Base-by-base conservation (phyloP, 2,329 filamentous ascomycete genomes). In the Polytolypa hystricis region DNA sequence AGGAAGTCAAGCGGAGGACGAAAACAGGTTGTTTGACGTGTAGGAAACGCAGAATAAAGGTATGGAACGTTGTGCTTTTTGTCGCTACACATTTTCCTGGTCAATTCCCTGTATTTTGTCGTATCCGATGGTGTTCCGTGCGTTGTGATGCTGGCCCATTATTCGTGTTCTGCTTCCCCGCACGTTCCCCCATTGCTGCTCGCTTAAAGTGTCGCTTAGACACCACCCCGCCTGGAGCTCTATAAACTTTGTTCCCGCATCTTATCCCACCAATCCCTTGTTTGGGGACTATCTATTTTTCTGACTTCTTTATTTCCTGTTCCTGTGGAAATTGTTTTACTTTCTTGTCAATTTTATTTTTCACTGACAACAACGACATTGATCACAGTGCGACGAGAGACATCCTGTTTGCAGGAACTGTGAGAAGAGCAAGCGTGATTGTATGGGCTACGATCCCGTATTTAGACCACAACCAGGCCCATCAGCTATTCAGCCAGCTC, bases 341-440 rank as follows among this genome's bases (percentile, higher is more conserved):
- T 30, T n/a, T 25, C n/a, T 25, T 25, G 7, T 25, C 21, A 25
- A 7, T 7, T 25, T 7, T 25, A 25, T 25, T 25, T 25, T n/a
- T n/a, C 21, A 25, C n/a, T 7, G 21, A 7, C n/a, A 25, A 25
- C 21, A 25, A 7, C 21, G 7, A 25, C n/a, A 25, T n/a, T 25
- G 7, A n/a, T n/a, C 42, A 48, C 58, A 95, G 91, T 98, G 91
- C 66, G 91, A 96, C 74, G 91, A 98, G 70, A 79, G 77, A 42
- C 86, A 94, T 61, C 91, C 91, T 15, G 79, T 81, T 42, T 98
- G 91, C 69, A 65, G 74, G 49, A 80, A 80, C 54, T 80, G 76
- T 51, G 68, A 73, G 47, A 80, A 80, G 55, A 77, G 73, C 59
- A 79, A 79, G 54, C 72, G 76, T 50, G 73, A 78, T 54, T 80